Evolutionary conservation across 345 rosid species (phyloP), one percentile per base, ranked within the genome.

Genomic region (Noccaea caerulescens): DNA sequence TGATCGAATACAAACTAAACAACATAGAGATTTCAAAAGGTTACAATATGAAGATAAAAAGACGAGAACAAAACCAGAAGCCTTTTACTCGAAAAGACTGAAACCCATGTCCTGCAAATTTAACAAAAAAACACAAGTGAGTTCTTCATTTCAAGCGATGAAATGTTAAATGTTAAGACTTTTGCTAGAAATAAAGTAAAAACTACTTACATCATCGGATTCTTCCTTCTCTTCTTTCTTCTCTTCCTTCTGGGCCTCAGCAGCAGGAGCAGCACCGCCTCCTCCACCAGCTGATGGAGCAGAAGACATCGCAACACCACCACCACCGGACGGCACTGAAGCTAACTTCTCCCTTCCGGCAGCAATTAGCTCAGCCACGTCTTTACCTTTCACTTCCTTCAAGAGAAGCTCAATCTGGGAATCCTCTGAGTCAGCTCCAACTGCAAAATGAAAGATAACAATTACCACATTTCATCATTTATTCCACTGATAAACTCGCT

Each of bases 261-360:
- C 86, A 0, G 87, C 87, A 0, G 82, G 58, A 8, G 79, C 86
- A 2, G 58, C 78, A 37, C 61, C 84, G 1, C 72, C 88, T 0
- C 71, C 84, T 0, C 79, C 80, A 5, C 80, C 86, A 27, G 81
- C 49, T 1, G 77, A 66, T 41, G 77, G 72, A 7, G 83, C 79
- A 20, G 85, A 51, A 4, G 82, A 74, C 14, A 82, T 71, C 0
- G 69, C 80, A 5, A 75, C 88, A 58, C 77, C 87, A 6, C 30
- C 30, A 27, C 92, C 93, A 13, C 89, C 91, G 0, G 77, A 68
- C 1, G 96, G 96, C 0, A 90, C 93, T 0, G 91, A 84, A 54
- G 95, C 91, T 58, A 90, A 52, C 81, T 90, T 92, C 81, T 90
- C 95, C 82, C 91, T 77, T 13, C 98, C 98, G 0, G 88, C 70